phyloP scores from a whole-genome alignment of 140 eudicot genomes.

The Senecio squalidus region DNA sequence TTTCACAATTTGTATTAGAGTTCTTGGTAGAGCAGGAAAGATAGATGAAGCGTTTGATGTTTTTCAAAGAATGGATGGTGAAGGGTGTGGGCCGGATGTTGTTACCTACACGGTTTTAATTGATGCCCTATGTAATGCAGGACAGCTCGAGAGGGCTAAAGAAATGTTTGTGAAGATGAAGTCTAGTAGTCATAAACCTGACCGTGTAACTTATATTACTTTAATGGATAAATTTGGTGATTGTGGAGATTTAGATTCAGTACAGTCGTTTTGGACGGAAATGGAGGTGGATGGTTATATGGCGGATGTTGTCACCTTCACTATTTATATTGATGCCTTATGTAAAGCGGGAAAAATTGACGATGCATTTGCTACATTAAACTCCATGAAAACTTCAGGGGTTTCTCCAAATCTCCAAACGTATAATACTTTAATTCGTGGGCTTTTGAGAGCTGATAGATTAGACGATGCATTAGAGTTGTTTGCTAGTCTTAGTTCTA shows the following conservation, averaged over 20 bases:
- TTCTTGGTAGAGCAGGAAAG: conserved; percentile 88
- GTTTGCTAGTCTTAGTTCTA: conserved; percentile 44
- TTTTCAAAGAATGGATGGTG: conserved; percentile 77
- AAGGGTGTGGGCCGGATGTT: conserved; percentile 88
- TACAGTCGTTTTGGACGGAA: conserved; percentile 55
- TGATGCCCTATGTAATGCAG: conserved; percentile 85
- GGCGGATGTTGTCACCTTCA: conserved; percentile 79
- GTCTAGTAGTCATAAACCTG: conserved; percentile 71
- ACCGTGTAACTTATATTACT: conserved; percentile 85
- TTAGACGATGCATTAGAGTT: conserved; percentile 64
- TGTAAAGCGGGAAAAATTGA: conserved; percentile 71
- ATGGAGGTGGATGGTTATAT: conserved; percentile 88
- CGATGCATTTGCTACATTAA: conserved; percentile 64
- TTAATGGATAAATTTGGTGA: conserved; percentile 79
- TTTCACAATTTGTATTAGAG: conserved; percentile 86
- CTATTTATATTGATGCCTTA: conserved; percentile 64
- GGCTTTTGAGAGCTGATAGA: conserved; percentile 60
- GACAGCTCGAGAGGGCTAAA: conserved; percentile 62
- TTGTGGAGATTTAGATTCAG: conserved; percentile 59
- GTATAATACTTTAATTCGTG: conserved; percentile 70
- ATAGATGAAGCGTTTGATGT: conserved; percentile 60
- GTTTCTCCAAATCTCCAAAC: conserved; percentile 78
- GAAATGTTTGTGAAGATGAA: conserved; percentile 70
- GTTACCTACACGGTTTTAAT: conserved; percentile 85
- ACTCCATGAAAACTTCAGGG: conserved; percentile 52